Evolutionary conservation across 2,329 filamentous ascomycete species (phyloP).

Genomic region (Neonectria hederae): DNA sequence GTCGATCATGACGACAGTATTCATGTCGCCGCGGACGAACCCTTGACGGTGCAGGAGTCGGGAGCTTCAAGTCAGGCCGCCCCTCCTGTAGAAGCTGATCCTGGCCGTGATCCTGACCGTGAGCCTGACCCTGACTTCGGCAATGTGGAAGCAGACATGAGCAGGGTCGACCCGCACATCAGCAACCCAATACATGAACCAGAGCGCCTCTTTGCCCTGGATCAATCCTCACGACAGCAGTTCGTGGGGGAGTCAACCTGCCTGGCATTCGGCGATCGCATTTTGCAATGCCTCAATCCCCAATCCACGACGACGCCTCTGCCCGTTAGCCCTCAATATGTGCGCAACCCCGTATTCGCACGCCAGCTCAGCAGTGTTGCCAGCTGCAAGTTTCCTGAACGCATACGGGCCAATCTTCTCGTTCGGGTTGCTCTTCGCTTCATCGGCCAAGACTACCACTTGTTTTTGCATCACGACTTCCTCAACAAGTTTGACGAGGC

Average conservation of each 20-base stretch:
- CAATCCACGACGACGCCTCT: slow-evolving; percentile 4
- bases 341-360: slow-evolving; percentile 15
- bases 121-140: background rate
- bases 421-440: slow-evolving; percentile 30
- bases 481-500: slow-evolving; percentile 16
- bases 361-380: slow-evolving; percentile 11
- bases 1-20: slow-evolving; percentile 7
- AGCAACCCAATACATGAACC: slow-evolving; percentile 23
- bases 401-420: slow-evolving; percentile 25
- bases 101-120: background rate
- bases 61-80: slow-evolving; percentile 9
- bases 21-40: background rate
- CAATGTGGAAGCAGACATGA: background rate
- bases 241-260: slow-evolving; percentile 28
- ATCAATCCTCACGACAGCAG: slow-evolving; percentile 22
- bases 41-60: slow-evolving; percentile 11
- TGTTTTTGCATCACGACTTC: slow-evolving; percentile 27
- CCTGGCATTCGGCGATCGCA: slow-evolving; percentile 24
- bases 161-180: slow-evolving; percentile 16
- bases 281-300: slow-evolving; percentile 26
- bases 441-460: slow-evolving; percentile 29
- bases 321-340: slow-evolving; percentile 7
- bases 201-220: slow-evolving; percentile 14
- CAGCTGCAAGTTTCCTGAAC: slow-evolving; percentile 22
- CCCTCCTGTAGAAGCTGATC: background rate